Percentiles rank a stretch among this genome's conserved stretches.
phyloP scores from a whole-genome alignment of 2,329 filamentous ascomycete genomes.

The Hypocrella siamensis region DNA sequence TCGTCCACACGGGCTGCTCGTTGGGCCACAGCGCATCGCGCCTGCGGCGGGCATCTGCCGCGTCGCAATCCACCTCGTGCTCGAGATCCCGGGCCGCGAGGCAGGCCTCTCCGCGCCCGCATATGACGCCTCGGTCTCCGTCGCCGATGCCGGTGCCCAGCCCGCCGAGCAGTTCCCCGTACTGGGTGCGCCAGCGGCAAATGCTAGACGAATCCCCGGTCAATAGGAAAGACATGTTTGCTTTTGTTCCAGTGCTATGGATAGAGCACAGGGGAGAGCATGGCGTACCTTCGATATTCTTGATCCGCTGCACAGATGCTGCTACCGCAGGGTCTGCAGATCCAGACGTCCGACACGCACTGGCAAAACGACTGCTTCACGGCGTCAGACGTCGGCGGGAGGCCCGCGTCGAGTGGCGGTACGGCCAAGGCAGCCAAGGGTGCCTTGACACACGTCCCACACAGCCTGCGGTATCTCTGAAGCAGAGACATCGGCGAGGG shows the following conservation, averaged over 20 bases:
- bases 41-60: conserved; percentile 48
- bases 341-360: conserved; percentile 53
- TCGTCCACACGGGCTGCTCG: conserved; percentile 8
- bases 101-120: conserved; percentile 63
- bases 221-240: background rate
- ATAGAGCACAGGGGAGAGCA: no score
- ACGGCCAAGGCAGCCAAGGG: conserved; percentile 44
- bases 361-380: conserved; percentile 41
- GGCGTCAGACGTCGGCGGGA: conserved; percentile 33
- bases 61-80: conserved; percentile 73
- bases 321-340: conserved; percentile 72
- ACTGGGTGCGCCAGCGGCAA: conserved; percentile 82
- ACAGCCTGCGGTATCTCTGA: conserved; percentile 68
- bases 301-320: conserved; percentile 45
- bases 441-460: conserved; percentile 55
- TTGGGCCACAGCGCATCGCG: conserved; percentile 8
- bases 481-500: conserved; percentile 52
- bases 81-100: conserved; percentile 64
- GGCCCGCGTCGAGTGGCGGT: conserved; percentile 25
- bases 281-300: conserved; percentile 40
- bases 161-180: conserved; percentile 64
- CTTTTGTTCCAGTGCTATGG: background rate
- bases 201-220: conserved; percentile 31
- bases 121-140: conserved; percentile 75
- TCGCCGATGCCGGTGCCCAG: conserved; percentile 79